phyloP scores from a whole-genome alignment of 163 green algal species.

The Trebouxiophyceae sp. region DNA sequence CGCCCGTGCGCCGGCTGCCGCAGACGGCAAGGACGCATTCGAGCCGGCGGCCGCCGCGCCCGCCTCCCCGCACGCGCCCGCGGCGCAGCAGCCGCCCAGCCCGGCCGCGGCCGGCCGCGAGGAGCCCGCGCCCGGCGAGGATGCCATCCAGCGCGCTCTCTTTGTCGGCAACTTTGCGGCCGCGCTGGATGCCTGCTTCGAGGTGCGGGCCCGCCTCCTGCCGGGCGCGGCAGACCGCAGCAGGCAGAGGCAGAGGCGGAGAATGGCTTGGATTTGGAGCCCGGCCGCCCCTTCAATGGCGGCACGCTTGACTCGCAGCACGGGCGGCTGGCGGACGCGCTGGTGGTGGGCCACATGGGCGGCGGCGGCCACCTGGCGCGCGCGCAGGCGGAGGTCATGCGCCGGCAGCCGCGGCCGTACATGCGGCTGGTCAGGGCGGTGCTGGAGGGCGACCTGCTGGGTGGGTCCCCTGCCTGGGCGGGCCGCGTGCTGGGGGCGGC shows the following conservation, averaged over 20 bases:
- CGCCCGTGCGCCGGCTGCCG: background rate
- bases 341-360: constrained; percentile 78
- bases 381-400: constrained; percentile 73
- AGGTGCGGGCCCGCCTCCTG: no score
- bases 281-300: background rate
- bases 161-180: constrained; percentile 80
- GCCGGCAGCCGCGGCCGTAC: constrained; percentile 71
- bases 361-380: constrained; percentile 66
- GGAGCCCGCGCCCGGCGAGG: constrained; percentile 31
- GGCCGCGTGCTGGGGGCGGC: no score
- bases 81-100: constrained; percentile 9
- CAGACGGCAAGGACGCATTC: background rate
- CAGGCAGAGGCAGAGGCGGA: no score
- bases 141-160: constrained; percentile 63
- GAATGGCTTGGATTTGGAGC: background rate
- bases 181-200: constrained; percentile 80
- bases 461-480: no score
- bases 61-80: constrained; percentile 5
- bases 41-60: background rate
- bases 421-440: constrained; percentile 71
- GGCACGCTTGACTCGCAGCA: constrained; percentile 22
- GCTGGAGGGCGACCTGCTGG: constrained; percentile 57
- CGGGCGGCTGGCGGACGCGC: constrained; percentile 79
- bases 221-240: background rate
- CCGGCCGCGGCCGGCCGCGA: constrained; percentile 33